phyloP scores from a whole-genome alignment of 2,329 filamentous ascomycete species.

The Cladorrhinum sp. region DNA sequence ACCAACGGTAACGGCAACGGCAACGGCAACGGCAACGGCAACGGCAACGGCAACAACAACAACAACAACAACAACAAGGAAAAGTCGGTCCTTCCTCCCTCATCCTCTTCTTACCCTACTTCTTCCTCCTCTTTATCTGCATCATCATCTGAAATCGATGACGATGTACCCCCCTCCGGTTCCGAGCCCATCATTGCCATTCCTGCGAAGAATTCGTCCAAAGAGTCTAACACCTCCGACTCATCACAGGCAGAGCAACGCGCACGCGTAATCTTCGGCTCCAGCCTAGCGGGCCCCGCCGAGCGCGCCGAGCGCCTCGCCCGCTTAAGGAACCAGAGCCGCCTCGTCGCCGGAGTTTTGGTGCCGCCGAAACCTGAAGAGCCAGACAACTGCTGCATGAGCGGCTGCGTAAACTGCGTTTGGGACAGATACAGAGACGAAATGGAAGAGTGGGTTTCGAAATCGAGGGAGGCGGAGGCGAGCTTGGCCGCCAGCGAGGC shows the following conservation, averaged over 20 bases:
- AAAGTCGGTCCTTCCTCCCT: conserved; percentile 22
- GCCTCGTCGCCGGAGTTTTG: conserved; percentile 70
- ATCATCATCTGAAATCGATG: conserved; percentile 13
- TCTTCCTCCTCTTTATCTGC: conserved; percentile 9
- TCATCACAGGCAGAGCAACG: conserved; percentile 14
- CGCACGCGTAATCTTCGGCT: conserved; percentile 70
- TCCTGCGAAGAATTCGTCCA: neutral
- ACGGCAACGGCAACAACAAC: neutral
- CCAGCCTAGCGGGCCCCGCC: conserved; percentile 69
- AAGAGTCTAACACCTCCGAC: conserved; percentile 6
- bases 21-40: too few relatives aligned
- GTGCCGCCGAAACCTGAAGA: conserved; percentile 84
- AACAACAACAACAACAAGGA: conserved; percentile 32
- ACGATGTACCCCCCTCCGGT: neutral
- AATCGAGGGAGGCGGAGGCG: conserved; percentile 60
- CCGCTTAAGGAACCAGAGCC: conserved; percentile 56
- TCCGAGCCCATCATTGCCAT: neutral
- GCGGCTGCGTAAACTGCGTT: conserved; percentile 94
- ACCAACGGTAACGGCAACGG: neutral
- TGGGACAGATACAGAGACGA: conserved; percentile 93
- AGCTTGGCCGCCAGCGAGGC: conserved; percentile 44
- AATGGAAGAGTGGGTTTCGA: conserved; percentile 79
- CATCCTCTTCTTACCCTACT: conserved; percentile 11
- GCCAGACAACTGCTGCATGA: conserved; percentile 99
- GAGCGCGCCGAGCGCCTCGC: conserved; percentile 62